Conservation (phyloP, 768 basidiomycete species). For the Tephrocybe sp. region DNA sequence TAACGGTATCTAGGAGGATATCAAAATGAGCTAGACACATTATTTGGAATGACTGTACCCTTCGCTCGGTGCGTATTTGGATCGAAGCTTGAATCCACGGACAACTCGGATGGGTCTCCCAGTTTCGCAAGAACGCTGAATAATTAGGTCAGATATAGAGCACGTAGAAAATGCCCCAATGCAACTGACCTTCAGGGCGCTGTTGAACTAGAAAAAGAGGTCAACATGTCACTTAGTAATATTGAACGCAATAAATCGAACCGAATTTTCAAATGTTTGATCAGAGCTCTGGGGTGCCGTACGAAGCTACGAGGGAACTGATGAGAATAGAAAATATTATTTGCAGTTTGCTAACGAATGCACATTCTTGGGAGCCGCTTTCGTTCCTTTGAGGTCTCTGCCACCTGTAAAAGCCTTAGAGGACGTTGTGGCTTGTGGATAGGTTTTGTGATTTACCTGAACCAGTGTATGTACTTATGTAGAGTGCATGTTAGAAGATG, state of each 20-base stretch:
- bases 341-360: conserved; percentile 17
- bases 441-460: conserved; percentile 46
- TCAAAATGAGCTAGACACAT: neutral
- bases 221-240: neutral
- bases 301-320: conserved; percentile 57
- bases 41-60: conserved; percentile 44
- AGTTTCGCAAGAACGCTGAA: conserved; percentile 74
- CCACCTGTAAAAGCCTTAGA: conserved; percentile 52
- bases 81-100: conserved; percentile 76
- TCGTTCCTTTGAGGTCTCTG: conserved; percentile 84
- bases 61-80: conserved; percentile 75
- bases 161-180: neutral
- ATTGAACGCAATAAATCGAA: conserved; percentile 20
- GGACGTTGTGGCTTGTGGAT: neutral
- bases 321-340: neutral
- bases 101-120: conserved; percentile 85
- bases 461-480: conserved; percentile 73
- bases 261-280: conserved; percentile 74
- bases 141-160: neutral
- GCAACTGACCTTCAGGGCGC: conserved; percentile 56
- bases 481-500: neutral
- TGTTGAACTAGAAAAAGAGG: conserved; percentile 51
- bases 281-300: conserved; percentile 87
- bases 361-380: conserved; percentile 81
- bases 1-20: conserved; percentile 72